Evolutionary conservation across 768 basidiomycete species (phyloP), one percentile per base, ranked within the genome.

Genomic region (Tylopilus rubrobrunneus): DNA sequence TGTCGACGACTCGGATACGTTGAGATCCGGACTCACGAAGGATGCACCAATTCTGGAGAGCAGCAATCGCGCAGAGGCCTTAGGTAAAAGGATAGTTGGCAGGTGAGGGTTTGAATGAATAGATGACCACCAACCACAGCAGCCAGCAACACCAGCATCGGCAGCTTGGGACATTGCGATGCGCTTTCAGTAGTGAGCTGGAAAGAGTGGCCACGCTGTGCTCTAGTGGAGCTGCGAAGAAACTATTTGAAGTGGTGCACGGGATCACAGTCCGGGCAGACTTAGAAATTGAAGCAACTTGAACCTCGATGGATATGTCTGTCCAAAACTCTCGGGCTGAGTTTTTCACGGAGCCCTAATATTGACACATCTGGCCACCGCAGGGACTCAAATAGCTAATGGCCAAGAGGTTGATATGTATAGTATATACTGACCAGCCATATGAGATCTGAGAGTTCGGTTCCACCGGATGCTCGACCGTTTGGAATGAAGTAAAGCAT

Each of bases 41-140:
- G 21, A 56, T 57, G 44, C 67, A 67, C 63, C 67, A 70, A 19
- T 33, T 47, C 27, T 47, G 31, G 10, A 68, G 44, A 58, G 61
- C 47, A 23, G 59, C 33, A 43, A 49, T 48, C 40, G 33, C 1
- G 10, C 55, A 56, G 15, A 63, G 5, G 37, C 57, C 67, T 69
- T n/a, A 37, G 34, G 31, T 47, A 33, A 50, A 28, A 19, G 9
- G 17, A 15, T 0, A 23, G 3, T 57, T 11, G 61, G 45, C 41
- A 34, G 19, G n/a, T 21, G 3, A 25, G 1, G 15, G 19, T 4
- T 7, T 6, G 15, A 25, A 41, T 29, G 40, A 34, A n/a, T 29
- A 14, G 33, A 49, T 41, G 9, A 31, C 42, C 25, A 55, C 67
- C 10, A 41, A 68, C 69, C 59, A 52, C 69, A 70, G 46, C 57